Evolutionary conservation across 768 basidiomycete genomes (phyloP), one percentile per base, ranked within the genome.

Genomic region (Paxillus ammoniavirescens): DNA sequence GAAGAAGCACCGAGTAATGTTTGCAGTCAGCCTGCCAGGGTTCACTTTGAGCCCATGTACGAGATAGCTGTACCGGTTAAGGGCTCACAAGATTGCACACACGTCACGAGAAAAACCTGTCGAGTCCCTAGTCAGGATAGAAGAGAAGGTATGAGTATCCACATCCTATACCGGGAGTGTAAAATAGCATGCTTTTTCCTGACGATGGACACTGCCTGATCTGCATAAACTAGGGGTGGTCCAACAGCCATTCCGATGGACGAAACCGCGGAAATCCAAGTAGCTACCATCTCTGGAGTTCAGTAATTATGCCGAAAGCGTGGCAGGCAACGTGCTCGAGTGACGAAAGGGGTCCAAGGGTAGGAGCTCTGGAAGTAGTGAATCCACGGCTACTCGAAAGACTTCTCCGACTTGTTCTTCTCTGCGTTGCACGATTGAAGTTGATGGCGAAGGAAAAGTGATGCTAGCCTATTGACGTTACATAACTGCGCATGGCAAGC

Each of bases 1-100:
- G 72, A 93, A 93, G 76, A 92, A 93, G 69, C 91, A 93, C 63
- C 91, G 79, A 23, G 87, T 87, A 49, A 93, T 91, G 69, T 93
- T 93, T 47, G 91, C 89, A 54, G 89, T 76, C 31, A 92, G 75
- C 60, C 89, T 91, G 49, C 23, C 40, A 51, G 49, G 38, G 47
- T 49, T 54, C 36, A 21, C 38, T 21, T 17, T 65, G 46, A 63
- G 54, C 47, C 41, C 42, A 44, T 37, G 26, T 42, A 38, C 23
- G 31, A 28, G 38, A 55, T 26, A 49, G 13, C 37, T 42, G 33
- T 48, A 40, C 35, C 15, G 17, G 13, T 37, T 17, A 17, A 9
- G 36, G 53, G 70, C 73, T 69, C 55, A 90, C 84, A 93, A 72
- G 54, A 93, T 92, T 8, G 87, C 91, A 63, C 90, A 92, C 49